Evolutionary conservation across 257 asterid species (phyloP).

Genomic region (Linderniella brevidens): DNA sequence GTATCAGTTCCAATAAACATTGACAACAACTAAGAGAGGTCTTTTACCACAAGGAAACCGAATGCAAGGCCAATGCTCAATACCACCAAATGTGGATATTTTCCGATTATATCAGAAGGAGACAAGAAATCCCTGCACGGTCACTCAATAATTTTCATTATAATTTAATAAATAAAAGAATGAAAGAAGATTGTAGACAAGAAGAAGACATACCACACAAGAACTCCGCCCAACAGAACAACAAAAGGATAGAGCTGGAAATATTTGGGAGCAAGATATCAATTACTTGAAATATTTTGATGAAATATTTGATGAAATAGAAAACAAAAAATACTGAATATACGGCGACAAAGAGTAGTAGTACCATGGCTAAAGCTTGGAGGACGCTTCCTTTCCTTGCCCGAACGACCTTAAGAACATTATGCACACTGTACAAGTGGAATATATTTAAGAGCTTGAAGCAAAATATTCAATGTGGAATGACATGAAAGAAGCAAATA

Average conservation of each 20-base stretch:
- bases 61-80: slow-evolving; percentile 84
- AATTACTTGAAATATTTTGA: slow-evolving; percentile 5
- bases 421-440: slow-evolving; percentile 41
- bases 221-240: slow-evolving; percentile 73
- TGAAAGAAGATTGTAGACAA: neutral
- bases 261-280: slow-evolving; percentile 11
- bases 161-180: slow-evolving; percentile 5
- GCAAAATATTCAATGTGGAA: no score
- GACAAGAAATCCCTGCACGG: slow-evolving; percentile 67
- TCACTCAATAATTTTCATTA: slow-evolving; percentile 8
- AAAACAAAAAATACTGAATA: neutral
- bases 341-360: slow-evolving; percentile 1
- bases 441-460: neutral
- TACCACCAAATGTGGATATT: slow-evolving; percentile 50
- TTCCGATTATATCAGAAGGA: slow-evolving; percentile 49
- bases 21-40: neutral
- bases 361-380: slow-evolving; percentile 89
- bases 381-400: slow-evolving; percentile 85
- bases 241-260: slow-evolving; percentile 76
- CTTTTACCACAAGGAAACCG: slow-evolving; percentile 89
- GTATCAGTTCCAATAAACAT: neutral
- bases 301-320: neutral
- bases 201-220: slow-evolving; percentile 44
- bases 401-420: slow-evolving; percentile 68
- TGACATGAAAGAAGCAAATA: neutral